phyloP scores from a whole-genome alignment of 768 basidiomycete genomes.

The Panus rudis region DNA sequence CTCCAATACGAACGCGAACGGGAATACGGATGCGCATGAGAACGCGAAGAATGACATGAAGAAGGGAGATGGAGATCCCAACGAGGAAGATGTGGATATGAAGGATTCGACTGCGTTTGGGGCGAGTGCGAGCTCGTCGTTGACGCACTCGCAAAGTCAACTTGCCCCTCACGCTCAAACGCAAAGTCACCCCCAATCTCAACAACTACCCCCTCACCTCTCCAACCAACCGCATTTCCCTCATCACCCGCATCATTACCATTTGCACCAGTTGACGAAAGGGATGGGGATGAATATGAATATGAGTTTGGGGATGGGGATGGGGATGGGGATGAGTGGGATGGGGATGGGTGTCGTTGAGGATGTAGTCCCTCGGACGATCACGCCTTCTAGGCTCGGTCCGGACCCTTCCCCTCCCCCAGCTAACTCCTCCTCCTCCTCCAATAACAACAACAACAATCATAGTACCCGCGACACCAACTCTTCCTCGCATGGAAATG shows the following conservation, averaged over 20 bases:
- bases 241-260: slow-evolving; percentile 14
- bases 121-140: slow-evolving; percentile 13
- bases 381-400: slow-evolving; percentile 53
- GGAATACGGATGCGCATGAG: too few species aligned
- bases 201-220: slow-evolving; percentile 25
- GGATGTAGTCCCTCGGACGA: slow-evolving; percentile 41
- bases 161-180: slow-evolving; percentile 21
- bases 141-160: too few species aligned
- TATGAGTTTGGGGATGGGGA: too few species aligned
- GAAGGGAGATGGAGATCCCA: slow-evolving; percentile 14
- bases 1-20: slow-evolving; percentile 12
- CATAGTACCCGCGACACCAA: too few species aligned
- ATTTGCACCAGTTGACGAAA: too few species aligned
- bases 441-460: too few species aligned
- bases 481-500: too few species aligned
- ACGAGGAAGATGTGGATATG: slow-evolving; percentile 26
- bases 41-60: too few species aligned
- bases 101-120: slow-evolving; percentile 18
- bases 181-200: slow-evolving; percentile 15
- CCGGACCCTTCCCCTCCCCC: slow-evolving; percentile 39
- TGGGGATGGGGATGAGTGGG: too few species aligned
- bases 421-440: slow-evolving; percentile 38
- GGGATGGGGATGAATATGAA: too few species aligned
- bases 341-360: slow-evolving; percentile 34
- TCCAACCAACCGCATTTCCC: slow-evolving; percentile 30